These are phyloP conservation scores for Gracilaria gracilis DNA, from an alignment of 23 red algal species.

Conservation along the genomic window DNA sequence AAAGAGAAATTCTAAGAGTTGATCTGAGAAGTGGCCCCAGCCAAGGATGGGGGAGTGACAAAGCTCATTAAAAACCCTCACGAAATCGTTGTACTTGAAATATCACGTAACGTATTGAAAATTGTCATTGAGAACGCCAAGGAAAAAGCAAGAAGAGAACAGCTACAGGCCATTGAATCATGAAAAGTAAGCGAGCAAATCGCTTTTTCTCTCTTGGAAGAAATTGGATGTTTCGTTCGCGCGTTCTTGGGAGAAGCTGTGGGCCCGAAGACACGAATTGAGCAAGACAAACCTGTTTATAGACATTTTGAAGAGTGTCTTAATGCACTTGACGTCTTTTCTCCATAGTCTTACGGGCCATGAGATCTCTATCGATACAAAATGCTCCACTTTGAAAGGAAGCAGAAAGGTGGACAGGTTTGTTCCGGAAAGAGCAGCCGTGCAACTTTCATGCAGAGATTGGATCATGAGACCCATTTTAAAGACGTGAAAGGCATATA, in stretches of 20 bases:
- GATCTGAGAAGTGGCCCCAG: constrained; percentile 17
- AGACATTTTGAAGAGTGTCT: constrained; percentile 40
- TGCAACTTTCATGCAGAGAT: too few relatives aligned
- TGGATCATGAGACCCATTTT: neutral
- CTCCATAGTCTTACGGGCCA: neutral
- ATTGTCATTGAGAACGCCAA: neutral
- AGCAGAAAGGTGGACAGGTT: neutral
- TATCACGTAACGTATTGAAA: neutral
- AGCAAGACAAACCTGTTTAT: constrained; percentile 21
- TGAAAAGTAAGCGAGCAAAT: constrained; percentile 28
- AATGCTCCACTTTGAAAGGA: neutral
- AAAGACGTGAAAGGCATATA: constrained; percentile 26
- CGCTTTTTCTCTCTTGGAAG: neutral
- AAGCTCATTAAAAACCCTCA: neutral
- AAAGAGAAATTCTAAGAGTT: constrained; percentile 33
- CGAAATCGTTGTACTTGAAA: neutral
- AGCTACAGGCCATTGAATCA: constrained; percentile 16
- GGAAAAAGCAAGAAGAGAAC: constrained; percentile 13
- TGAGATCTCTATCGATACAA: neutral
- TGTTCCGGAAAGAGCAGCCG: neutral
- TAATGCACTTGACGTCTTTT: constrained; percentile 6
- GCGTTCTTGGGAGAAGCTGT: constrained; percentile 45
- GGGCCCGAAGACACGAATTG: neutral
- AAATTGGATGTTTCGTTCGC: constrained; percentile 16
- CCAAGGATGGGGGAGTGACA: neutral